Evolutionary conservation across 179 eudicot genomes (phyloP).

Genomic region (Gypsophila paniculata): DNA sequence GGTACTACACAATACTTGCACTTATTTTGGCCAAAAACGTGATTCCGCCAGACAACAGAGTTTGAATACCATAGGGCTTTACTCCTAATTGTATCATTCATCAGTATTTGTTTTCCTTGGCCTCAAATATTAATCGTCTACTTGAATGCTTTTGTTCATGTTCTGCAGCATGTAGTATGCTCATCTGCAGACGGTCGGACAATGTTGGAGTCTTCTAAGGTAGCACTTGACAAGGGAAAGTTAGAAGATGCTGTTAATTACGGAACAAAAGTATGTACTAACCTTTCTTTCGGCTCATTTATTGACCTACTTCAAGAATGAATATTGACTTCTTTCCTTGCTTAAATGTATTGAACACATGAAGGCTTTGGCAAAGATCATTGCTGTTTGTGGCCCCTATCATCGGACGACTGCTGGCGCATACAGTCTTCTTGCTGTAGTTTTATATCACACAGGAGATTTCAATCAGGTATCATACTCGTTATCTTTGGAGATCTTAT

Average conservation of each 20-base stretch:
- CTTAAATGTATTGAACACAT: slow-evolving; percentile 25
- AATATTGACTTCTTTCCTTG: background rate
- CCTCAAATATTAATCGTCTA: background rate
- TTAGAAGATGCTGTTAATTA: slow-evolving; percentile 89
- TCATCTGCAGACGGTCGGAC: slow-evolving; percentile 93
- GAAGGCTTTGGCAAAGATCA: slow-evolving; percentile 93
- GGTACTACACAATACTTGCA: background rate
- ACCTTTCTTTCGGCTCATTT: background rate
- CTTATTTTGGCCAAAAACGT: background rate
- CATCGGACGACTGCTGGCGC: slow-evolving; percentile 95
- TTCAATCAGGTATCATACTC: slow-evolving; percentile 73
- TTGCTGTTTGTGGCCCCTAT: slow-evolving; percentile 95
- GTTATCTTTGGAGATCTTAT: background rate
- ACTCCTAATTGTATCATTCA: background rate
- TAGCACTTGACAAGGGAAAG: slow-evolving; percentile 97
- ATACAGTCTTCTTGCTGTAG: slow-evolving; percentile 93
- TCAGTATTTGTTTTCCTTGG: background rate
- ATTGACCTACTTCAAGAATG: background rate
- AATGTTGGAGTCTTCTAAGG: slow-evolving; percentile 83
- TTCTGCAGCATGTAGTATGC: slow-evolving; percentile 78
- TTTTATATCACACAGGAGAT: slow-evolving; percentile 97
- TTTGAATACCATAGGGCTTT: background rate
- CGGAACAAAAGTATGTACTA: slow-evolving; percentile 68
- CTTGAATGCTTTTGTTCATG: slow-evolving; percentile 12
- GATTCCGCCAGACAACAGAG: background rate